A percentile compares a stretch with the other conserved stretches of the same genome.
phyloP scores from a whole-genome alignment of 2,329 filamentous ascomycete genomes.

The Colletotrichum lini region DNA sequence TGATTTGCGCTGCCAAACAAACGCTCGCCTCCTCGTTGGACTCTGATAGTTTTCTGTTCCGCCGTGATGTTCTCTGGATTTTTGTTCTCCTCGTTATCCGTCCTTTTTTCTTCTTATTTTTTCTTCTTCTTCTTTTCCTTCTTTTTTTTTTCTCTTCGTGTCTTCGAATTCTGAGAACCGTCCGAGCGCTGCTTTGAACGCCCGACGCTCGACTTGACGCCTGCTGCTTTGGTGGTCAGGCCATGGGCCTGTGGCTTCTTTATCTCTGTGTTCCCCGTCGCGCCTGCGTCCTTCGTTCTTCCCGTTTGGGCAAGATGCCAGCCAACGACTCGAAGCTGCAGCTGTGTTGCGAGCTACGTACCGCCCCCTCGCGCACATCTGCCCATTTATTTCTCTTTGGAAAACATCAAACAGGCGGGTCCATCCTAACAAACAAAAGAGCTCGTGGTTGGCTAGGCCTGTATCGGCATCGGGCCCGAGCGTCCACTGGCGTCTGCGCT shows the following conservation, averaged over 20 bases:
- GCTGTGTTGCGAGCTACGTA: not conserved
- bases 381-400: not conserved
- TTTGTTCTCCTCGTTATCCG: not conserved
- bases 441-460: conserved; percentile 36
- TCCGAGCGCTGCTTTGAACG: not conserved
- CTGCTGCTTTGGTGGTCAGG: not conserved
- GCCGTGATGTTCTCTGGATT: too few species aligned
- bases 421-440: conserved; percentile 11
- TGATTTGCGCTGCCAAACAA: conserved; percentile 16
- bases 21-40: too few species aligned
- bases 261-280: not conserved
- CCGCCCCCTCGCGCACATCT: not conserved
- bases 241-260: conserved; percentile 6
- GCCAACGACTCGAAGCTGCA: not conserved
- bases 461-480: conserved; percentile 18
- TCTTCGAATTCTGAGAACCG: not conserved
- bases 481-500: conserved; percentile 10
- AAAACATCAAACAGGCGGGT: conserved; percentile 16
- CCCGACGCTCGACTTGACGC: not conserved
- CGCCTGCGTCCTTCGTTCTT: not conserved
- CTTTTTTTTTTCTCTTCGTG: not conserved
- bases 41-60: too few species aligned
- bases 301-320: conserved; percentile 17
- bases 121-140: not conserved
- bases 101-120: not conserved